These are phyloP conservation scores for Candida lessepsii DNA, from an alignment of 805 yeast species.

Conservation along the genomic window DNA sequence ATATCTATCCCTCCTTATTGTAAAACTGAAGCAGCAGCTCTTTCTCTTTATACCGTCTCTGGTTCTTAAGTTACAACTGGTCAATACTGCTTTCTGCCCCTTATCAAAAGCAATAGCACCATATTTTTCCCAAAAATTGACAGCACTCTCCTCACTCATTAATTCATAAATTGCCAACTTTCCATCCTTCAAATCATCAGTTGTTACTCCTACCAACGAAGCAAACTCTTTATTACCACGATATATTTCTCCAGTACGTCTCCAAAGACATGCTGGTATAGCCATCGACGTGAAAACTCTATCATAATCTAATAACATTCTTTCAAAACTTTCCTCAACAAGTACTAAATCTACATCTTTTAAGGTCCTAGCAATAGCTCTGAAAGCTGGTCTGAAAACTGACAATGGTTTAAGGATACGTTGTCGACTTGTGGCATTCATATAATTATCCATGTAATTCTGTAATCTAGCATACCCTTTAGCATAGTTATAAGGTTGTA, in stretches of 20 bases:
- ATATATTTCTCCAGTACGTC: constrained; percentile 95
- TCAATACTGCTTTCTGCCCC: constrained; percentile 90
- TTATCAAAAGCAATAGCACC: constrained; percentile 96
- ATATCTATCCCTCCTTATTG: constrained; percentile 87
- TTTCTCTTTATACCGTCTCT: constrained; percentile 77
- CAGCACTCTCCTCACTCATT: constrained; percentile 95
- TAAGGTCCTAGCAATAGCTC: constrained; percentile 86
- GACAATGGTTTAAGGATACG: constrained; percentile 83
- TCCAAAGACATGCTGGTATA: constrained; percentile 95
- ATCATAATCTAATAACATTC: constrained; percentile 90
- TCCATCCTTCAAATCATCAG: constrained; percentile 91
- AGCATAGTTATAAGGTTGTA: constrained; percentile 92
- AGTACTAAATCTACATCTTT: constrained; percentile 88
- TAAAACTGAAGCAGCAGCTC: constrained; percentile 91
- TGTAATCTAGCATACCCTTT: constrained; percentile 89
- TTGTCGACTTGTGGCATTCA: constrained; percentile 80
- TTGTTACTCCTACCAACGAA: constrained; percentile 80
- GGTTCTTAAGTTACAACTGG: constrained; percentile 84
- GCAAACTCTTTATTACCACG: constrained; percentile 97
- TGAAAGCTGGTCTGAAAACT: constrained; percentile 85
- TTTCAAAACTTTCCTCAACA: constrained; percentile 91
- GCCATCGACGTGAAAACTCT: constrained; percentile 97
- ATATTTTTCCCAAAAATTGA: constrained; percentile 95
- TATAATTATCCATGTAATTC: constrained; percentile 86
- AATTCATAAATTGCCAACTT: constrained; percentile 87